These are phyloP conservation scores for Aspergillus niger DNA, from an alignment of 2,329 filamentous ascomycete genomes.

Conservation along the genomic window DNA sequence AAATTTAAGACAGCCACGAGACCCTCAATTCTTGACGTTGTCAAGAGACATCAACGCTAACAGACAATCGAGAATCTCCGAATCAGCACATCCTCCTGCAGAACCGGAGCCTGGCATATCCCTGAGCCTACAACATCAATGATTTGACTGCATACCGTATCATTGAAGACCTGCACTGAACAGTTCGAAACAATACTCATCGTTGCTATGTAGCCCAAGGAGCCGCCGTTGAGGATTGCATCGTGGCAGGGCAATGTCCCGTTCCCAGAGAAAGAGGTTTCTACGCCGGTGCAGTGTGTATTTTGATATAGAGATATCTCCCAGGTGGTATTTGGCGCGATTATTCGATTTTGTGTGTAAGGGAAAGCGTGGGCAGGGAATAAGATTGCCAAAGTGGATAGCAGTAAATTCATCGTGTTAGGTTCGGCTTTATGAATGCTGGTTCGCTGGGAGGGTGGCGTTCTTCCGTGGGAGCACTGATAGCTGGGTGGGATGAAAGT, in stretches of 20 bases:
- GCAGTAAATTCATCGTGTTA: background rate
- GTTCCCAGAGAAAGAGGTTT: slow-evolving; percentile 14
- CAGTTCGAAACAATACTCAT: background rate
- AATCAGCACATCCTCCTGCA: background rate
- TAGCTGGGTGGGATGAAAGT: background rate
- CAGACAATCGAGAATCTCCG: slow-evolving; percentile 7
- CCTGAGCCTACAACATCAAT: background rate
- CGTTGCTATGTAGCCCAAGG: slow-evolving; percentile 13
- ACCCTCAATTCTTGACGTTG: background rate
- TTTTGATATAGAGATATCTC: slow-evolving; percentile 17
- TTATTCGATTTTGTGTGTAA: background rate
- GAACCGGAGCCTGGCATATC: background rate
- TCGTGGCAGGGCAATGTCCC: slow-evolving; percentile 6
- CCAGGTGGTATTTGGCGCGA: slow-evolving; percentile 12
- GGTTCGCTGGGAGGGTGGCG: background rate
- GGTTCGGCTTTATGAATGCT: too few species aligned
- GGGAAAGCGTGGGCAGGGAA: background rate
- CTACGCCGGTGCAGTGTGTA: slow-evolving; percentile 15
- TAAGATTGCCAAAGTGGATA: background rate
- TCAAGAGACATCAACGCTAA: background rate
- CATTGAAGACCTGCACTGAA: slow-evolving; percentile 7
- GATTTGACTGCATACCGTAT: slow-evolving; percentile 3
- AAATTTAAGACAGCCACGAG: too few species aligned
- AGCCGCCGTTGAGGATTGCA: slow-evolving; percentile 17
- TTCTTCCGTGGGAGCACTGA: background rate